Percentiles rank a stretch among this genome's conserved stretches.
These are phyloP conservation scores for Ophiostoma sp. DNA, from an alignment of 2,329 filamentous ascomycete species.

Conservation along the genomic window DNA sequence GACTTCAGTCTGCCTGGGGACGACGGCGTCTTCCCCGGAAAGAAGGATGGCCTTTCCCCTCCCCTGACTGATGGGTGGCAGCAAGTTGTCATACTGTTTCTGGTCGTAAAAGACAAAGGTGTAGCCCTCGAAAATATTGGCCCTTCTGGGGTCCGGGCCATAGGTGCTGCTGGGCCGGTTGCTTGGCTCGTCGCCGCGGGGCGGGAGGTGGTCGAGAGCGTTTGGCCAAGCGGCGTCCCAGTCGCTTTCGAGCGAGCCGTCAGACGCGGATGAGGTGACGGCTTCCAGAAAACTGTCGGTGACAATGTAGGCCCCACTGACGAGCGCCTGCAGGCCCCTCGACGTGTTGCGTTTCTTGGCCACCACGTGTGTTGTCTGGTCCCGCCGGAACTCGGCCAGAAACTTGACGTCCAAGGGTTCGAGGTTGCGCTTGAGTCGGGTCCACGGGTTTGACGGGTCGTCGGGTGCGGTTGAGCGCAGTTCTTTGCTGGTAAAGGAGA, in stretches of 20 bases:
- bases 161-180: slow-evolving; percentile 69
- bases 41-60: slow-evolving; percentile 78
- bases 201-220: slow-evolving; percentile 69
- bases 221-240: slow-evolving; percentile 80
- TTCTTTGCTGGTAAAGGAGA: slow-evolving; percentile 73
- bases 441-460: slow-evolving; percentile 54
- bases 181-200: slow-evolving; percentile 72
- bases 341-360: slow-evolving; percentile 87
- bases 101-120: slow-evolving; percentile 84
- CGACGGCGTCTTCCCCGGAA: slow-evolving; percentile 45
- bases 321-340: slow-evolving; percentile 80
- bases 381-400: slow-evolving; percentile 67
- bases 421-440: slow-evolving; percentile 62
- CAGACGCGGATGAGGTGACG: slow-evolving; percentile 54
- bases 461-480: slow-evolving; percentile 49
- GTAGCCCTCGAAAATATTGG: slow-evolving; percentile 78
- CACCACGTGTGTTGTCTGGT: slow-evolving; percentile 81
- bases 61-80: slow-evolving; percentile 73
- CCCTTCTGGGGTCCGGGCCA: slow-evolving; percentile 64
- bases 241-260: slow-evolving; percentile 69
- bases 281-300: slow-evolving; percentile 71
- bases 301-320: slow-evolving; percentile 79
- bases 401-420: slow-evolving; percentile 90
- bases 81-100: slow-evolving; percentile 72
- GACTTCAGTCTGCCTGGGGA: slow-evolving; percentile 62